phyloP scores from a whole-genome alignment of 345 rosid genomes.

The Citrus hindsii region DNA sequence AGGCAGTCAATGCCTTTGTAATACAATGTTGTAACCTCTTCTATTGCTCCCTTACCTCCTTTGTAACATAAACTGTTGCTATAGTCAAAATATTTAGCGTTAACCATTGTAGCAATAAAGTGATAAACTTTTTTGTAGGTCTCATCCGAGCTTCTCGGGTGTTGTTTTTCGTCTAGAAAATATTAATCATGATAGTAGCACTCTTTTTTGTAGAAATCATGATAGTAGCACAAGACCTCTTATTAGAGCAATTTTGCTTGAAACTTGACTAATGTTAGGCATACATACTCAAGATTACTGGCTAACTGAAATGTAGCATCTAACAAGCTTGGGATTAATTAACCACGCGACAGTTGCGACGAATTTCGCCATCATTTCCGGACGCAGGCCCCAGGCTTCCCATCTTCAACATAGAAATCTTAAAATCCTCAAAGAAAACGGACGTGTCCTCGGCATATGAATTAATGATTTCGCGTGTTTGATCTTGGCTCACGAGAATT shows the following conservation, averaged over 20 bases:
- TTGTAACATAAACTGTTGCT: constrained; percentile 18
- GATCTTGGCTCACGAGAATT: constrained; percentile 45
- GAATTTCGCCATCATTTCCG: constrained; percentile 34
- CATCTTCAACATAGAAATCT: constrained; percentile 62
- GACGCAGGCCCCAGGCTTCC: constrained; percentile 39
- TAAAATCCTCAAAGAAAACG: constrained; percentile 62
- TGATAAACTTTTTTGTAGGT: not conserved
- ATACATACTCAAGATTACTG: not conserved
- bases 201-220: not conserved
- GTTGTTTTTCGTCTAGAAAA: too few species aligned
- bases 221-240: not conserved
- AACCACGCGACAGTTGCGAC: constrained; percentile 47
- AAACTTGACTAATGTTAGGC: not conserved
- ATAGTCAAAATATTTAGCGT: not conserved
- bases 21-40: not conserved
- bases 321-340: constrained; percentile 18
- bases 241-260: not conserved
- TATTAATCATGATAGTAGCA: not conserved
- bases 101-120: not conserved
- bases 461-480: constrained; percentile 46
- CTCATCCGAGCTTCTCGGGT: not conserved
- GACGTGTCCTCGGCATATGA: constrained; percentile 47
- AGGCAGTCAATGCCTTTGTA: constrained; percentile 17
- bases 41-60: not conserved
- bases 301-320: too few species aligned